Evolutionary conservation across 306 rosid genomes (phyloP).

Genomic region (Quillaja saponaria): DNA sequence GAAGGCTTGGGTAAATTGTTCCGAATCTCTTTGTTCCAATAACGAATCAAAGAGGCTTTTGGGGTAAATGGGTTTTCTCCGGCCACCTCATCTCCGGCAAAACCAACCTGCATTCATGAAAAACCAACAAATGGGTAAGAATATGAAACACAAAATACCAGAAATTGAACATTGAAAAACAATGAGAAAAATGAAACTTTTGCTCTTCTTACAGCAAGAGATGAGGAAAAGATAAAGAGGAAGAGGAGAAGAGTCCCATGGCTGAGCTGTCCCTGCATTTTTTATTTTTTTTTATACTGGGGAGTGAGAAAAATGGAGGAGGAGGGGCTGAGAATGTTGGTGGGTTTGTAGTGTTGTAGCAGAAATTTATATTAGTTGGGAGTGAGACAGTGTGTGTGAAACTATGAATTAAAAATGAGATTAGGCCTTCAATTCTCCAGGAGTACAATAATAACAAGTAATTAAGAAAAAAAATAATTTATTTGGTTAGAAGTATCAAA

Average conservation of each 20-base stretch:
- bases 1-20: slow-evolving; percentile 49
- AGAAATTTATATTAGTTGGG: slow-evolving; percentile 55
- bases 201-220: slow-evolving; percentile 63
- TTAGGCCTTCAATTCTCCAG: slow-evolving; percentile 31
- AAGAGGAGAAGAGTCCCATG: slow-evolving; percentile 40
- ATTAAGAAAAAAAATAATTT: no score
- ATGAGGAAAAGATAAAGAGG: slow-evolving; percentile 57
- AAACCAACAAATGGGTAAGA: slow-evolving; percentile 24
- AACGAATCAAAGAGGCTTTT: slow-evolving; percentile 60
- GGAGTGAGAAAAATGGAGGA: slow-evolving; percentile 7
- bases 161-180: not conserved
- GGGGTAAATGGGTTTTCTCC: slow-evolving; percentile 79
- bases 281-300: not conserved
- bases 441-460: no score
- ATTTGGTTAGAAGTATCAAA: no score
- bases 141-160: not conserved
- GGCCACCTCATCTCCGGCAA: slow-evolving; percentile 27
- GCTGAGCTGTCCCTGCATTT: slow-evolving; percentile 43
- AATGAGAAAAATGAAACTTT: slow-evolving; percentile 3
- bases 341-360: slow-evolving; percentile 47
- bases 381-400: slow-evolving; percentile 10
- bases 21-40: slow-evolving; percentile 93
- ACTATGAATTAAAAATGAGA: not conserved
- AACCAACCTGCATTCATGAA: slow-evolving; percentile 66
- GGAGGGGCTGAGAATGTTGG: slow-evolving; percentile 51